phyloP scores from a whole-genome alignment of 352 stramenopile species.

The Phytophthora sansomeana region DNA sequence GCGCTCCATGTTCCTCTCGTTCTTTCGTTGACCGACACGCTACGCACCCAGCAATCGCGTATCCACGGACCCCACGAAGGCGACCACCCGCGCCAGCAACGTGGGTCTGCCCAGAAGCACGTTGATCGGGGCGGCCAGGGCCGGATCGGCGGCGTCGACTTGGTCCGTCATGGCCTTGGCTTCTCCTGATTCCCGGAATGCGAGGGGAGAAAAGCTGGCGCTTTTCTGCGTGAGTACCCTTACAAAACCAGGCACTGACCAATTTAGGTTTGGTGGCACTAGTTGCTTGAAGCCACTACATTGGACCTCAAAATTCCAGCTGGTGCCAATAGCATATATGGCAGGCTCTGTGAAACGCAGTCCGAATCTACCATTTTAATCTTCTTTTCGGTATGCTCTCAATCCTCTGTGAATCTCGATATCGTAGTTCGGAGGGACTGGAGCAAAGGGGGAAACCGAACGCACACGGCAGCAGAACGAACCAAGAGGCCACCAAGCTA shows the following conservation, averaged over 20 bases:
- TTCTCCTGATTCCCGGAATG: constrained; percentile 43
- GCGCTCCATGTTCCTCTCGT: constrained; percentile 14
- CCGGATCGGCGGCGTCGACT: constrained; percentile 25
- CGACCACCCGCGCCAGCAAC: constrained; percentile 70
- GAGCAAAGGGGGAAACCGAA: constrained; percentile 23
- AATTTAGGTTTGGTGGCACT: constrained; percentile 1
- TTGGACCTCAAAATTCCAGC: not conserved
- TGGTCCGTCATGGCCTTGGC: constrained; percentile 35
- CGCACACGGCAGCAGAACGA: constrained; percentile 27
- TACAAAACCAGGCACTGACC: constrained; percentile 16
- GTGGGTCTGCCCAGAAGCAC: constrained; percentile 59
- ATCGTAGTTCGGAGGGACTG: constrained; percentile 16
- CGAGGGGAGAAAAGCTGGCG: constrained; percentile 33
- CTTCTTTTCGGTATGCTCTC: not conserved
- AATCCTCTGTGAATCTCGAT: constrained; percentile 13
- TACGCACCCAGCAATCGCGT: constrained; percentile 58
- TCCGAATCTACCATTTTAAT: not conserved
- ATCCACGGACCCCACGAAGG: constrained; percentile 70
- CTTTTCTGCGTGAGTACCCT: constrained; percentile 31
- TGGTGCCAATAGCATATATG: constrained; percentile 7
- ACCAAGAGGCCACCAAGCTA: constrained; percentile 20
- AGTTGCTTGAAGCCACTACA: not conserved
- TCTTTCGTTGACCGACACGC: not conserved
- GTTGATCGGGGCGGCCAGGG: constrained; percentile 35
- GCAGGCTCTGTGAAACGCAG: not conserved